phyloP scores from a whole-genome alignment of 305 asterid genomes.

The Rubia peregrina region DNA sequence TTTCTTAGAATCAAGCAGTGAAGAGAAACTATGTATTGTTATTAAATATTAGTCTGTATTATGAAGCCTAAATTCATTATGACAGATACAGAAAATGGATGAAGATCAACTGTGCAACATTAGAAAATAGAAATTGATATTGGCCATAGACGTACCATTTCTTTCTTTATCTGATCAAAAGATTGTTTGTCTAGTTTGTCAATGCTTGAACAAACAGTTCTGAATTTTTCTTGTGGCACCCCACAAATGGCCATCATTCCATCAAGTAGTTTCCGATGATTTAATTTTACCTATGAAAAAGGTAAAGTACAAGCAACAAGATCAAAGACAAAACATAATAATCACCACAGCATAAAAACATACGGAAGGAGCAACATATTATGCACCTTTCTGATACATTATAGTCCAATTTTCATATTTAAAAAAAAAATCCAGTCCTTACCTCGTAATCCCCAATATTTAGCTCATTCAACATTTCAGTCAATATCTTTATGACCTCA shows the following conservation, averaged over 20 bases:
- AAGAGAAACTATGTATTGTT: neutral
- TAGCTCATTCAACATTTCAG: constrained; percentile 82
- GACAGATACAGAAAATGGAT: neutral
- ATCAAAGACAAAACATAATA: neutral
- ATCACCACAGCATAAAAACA: neutral
- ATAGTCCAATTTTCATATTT: neutral
- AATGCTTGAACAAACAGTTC: constrained; percentile 90
- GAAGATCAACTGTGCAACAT: neutral
- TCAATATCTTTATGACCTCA: constrained; percentile 76
- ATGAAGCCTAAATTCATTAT: neutral
- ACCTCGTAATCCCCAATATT: constrained; percentile 93
- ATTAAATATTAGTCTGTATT: neutral
- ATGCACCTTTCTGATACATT: neutral
- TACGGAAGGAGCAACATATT: neutral
- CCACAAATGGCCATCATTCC: constrained; percentile 95
- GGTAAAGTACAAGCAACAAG: neutral
- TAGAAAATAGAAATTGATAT: neutral
- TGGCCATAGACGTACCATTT: constrained; percentile 55
- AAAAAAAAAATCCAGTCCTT: constrained; percentile 4
- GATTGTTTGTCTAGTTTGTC: constrained; percentile 92
- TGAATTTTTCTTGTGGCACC: constrained; percentile 75
- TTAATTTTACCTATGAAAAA: constrained; percentile 68
- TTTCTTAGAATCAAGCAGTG: neutral
- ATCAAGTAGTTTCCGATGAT: constrained; percentile 84
- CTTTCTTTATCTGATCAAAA: constrained; percentile 80